Evolutionary conservation across 2,329 filamentous ascomycete genomes (phyloP), one percentile per base, ranked within the genome.

Genomic region (Westerdykella ornata): DNA sequence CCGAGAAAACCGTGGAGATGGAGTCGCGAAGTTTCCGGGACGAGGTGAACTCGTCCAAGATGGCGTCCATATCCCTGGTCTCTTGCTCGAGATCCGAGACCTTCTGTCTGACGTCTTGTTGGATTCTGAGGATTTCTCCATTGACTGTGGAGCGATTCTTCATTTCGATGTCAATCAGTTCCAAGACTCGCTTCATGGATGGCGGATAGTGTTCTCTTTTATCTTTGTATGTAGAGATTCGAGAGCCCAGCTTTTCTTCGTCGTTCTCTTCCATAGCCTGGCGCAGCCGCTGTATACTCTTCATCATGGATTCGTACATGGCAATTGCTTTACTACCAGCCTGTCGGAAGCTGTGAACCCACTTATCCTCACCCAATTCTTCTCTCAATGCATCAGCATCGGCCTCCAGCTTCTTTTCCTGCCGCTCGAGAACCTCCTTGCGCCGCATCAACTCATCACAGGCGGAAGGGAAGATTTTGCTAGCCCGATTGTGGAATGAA

Each of bases 71-170:
- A 4, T 89, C 84, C 44, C 72, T 76, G 70, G 92, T 90, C 47
- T 85, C 80, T 12, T 76, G 74, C 58, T 88, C 87, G 38, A 96
- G 70, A 3, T 78, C 76, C 49, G 83, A 78, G 79, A 89, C 94
- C 54, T 84, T 82, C n/a, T 80, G 74, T 57, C 88, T 82, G 71
- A 96, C 84, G 55, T 97, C 89, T 5, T 81, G 78, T 56, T 95
- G 84, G 22, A 97, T 72, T 34, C 88, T 80, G 19, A 97, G 68
- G 47, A 97, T 92, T 67, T 97, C 92, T 34, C 92, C 92, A 59
- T 98, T 97, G 41, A 97, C 88, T 0, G 92, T 97, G 37, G 96
- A 73, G n/a, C 92, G 81, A 59, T 97, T 88, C 60, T 86, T 85
- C 57, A 97, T 84, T n/a, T 92, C 92, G 60, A 88, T 90, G 54